Base-by-base conservation (phyloP, 2,329 filamentous ascomycete genomes). In the Botryotinia calthae region DNA sequence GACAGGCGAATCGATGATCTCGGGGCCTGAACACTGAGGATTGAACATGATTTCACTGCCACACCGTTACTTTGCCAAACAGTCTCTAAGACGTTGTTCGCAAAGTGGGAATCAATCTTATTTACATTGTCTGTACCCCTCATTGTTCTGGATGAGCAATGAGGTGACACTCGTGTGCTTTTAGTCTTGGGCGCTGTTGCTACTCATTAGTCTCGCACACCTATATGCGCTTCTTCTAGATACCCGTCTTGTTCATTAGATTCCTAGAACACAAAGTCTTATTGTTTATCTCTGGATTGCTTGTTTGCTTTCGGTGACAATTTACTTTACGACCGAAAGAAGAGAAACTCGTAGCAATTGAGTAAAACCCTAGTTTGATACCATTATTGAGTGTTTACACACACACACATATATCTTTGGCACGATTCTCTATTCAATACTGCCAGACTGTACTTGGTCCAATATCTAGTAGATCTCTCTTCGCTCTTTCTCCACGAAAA, bases 401-500 rank as follows among this genome's bases (percentile, higher is more conserved):
- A 18, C 18, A 28, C 16, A 44, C 16, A 44, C 4, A 42, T 28
- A 4, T 28, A 48, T 51, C 28, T 4, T 56, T 28, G 6, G n/a
- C 18, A 28, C 6, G n/a, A 31, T 56, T 28, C 14, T 56, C 18
- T 2, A 56, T 16, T 0, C 4, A 56, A 56, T 18, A 56, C 51
- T 8, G 22, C 5, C 22, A 61, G 58, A 37, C 10, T n/a, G 34
- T 0, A n/a, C 22, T 34, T n/a, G 58, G n/a, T 40, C 34, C 9
- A 40, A 37, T 18, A 25, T 22, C 44, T 18, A 25, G 14, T 6
- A 54, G 12, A 54, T n/a, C 48, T 54, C 31, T 28, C 22, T 25
- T 48, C 42, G n/a, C 25, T 42, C 34, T 44, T 56, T 58, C 65
- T 67, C 65, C 65, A 67, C 65, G 65, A 67, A 42, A 28, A 56